Evolutionary conservation across 2,329 filamentous ascomycete species (phyloP).

Genomic region (Neophaeococcomyces mojaviensis): DNA sequence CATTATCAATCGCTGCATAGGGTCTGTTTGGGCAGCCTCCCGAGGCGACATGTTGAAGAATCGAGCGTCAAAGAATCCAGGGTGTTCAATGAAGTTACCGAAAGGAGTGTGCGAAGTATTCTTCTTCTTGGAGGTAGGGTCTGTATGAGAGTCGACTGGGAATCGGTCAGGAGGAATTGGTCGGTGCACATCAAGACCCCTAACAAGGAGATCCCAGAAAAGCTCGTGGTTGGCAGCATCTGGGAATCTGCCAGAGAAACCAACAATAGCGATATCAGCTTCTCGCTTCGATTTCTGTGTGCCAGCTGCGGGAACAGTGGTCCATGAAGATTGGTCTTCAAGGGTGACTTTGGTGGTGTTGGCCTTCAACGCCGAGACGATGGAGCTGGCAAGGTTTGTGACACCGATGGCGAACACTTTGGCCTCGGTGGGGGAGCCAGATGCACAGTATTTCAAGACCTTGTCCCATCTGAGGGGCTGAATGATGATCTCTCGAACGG

Average conservation of each 20-base stretch:
- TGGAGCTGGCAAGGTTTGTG: slow-evolving; percentile 48
- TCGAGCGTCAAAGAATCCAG: slow-evolving; percentile 69
- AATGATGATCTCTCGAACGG: slow-evolving; percentile 32
- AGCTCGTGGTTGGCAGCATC: slow-evolving; percentile 63
- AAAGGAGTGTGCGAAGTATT: slow-evolving; percentile 72
- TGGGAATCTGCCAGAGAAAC: slow-evolving; percentile 71
- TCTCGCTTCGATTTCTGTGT: slow-evolving; percentile 37
- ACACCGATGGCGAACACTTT: slow-evolving; percentile 44
- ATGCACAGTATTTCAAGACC: slow-evolving; percentile 26
- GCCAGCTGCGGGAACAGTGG: slow-evolving; percentile 21
- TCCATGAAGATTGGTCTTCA: slow-evolving; percentile 37
- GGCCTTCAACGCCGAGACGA: slow-evolving; percentile 48
- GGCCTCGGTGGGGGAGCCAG: slow-evolving; percentile 20
- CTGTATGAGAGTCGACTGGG: slow-evolving; percentile 62
- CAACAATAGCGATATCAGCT: slow-evolving; percentile 76
- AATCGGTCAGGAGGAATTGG: slow-evolving; percentile 61
- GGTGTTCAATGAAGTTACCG: slow-evolving; percentile 68
- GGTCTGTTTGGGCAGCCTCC: slow-evolving; percentile 72
- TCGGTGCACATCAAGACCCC: slow-evolving; percentile 64
- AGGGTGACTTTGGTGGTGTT: slow-evolving; percentile 19
- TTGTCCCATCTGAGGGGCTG: slow-evolving; percentile 36
- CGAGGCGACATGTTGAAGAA: slow-evolving; percentile 85
- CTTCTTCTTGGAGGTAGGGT: slow-evolving; percentile 62
- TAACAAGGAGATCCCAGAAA: slow-evolving; percentile 67
- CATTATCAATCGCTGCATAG: slow-evolving; percentile 69